Base-by-base conservation (phyloP, 257 asterid genomes). In the Misopates orontium region DNA sequence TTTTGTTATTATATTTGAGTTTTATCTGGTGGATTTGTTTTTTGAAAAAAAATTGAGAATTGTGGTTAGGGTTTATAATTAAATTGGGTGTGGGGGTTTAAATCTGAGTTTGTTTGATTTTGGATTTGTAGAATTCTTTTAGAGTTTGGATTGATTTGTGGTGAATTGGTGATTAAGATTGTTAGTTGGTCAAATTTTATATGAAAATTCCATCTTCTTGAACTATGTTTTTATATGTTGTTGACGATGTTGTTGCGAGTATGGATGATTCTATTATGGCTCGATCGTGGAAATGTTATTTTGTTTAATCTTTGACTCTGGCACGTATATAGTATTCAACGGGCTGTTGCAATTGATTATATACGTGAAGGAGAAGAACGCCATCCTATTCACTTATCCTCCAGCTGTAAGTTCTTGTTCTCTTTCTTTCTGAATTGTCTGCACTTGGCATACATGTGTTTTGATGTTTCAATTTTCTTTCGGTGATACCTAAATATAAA, bases 321-420 rank as follows among this genome's bases (percentile, higher is more conserved):
- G 94, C 91, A 94, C 74, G 87, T 91, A 91, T 94, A 76, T 94
- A 19, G 66, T 88, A 68, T 81, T 84, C 80, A 90, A 88, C 50
- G 99, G 82, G 74, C 66, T 88, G 32, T 63, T 88, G 69, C 99
- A 90, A 75, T 72, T 94, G 82, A 64, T 88, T 60, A 69, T 81
- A 48, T 77, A 78, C 72, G 41, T 88, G 32, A 90, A 88, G 96
- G 96, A 90, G 65, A 90, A 85, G 86, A 85, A 90, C 36, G 96
- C 95, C 28, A 83, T 94, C 77, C 77, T 94, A 59, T 90, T 85
- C 76, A 94, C 99, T 60, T 84, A 91, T 74, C 87, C 99, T 62
- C 96, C 90, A 7, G 77, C 78, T 5, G 99, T 94, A 80, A 88
- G 99, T 79, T 72, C 31, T 64, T 53, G 19, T 22, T 44, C 10